A percentile compares a stretch with the other conserved stretches of the same genome.
phyloP scores from a whole-genome alignment of 139 green algal genomes.

The Helicosporidium sp. region DNA sequence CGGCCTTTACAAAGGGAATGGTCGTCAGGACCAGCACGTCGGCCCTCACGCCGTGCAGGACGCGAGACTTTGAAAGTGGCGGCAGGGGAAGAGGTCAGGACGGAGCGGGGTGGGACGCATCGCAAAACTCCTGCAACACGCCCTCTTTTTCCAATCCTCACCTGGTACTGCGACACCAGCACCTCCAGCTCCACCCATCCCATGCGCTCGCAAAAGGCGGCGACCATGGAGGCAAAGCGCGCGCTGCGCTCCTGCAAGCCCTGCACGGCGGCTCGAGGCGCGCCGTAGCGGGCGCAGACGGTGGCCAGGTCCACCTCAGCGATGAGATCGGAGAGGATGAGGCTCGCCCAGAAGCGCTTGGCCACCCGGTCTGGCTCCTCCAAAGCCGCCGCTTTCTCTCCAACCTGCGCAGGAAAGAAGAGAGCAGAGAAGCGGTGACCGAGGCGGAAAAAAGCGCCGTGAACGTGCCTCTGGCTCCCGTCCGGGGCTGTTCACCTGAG shows the following conservation, averaged over 20 bases:
- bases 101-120: background rate
- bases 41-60: constrained; percentile 34
- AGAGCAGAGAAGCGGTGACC: no score
- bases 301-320: constrained; percentile 26
- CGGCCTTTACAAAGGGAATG: constrained; percentile 43
- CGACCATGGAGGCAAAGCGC: constrained; percentile 43
- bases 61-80: constrained; percentile 16
- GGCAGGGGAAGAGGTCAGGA: background rate
- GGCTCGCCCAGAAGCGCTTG: constrained; percentile 34
- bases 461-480: no score
- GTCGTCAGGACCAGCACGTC: constrained; percentile 63
- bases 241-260: constrained; percentile 25
- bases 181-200: constrained; percentile 48
- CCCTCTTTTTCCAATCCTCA: no score
- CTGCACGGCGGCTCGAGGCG: constrained; percentile 14
- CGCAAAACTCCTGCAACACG: no score
- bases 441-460: no score
- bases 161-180: constrained; percentile 56
- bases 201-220: constrained; percentile 59
- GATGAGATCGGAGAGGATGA: constrained; percentile 60
- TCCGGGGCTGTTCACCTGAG: no score
- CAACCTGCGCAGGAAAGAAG: no score
- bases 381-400: no score
- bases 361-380: constrained; percentile 30
- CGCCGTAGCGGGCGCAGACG: constrained; percentile 30